Evolutionary conservation across 306 rosid species (phyloP).

Genomic region (Vicia villosa): DNA sequence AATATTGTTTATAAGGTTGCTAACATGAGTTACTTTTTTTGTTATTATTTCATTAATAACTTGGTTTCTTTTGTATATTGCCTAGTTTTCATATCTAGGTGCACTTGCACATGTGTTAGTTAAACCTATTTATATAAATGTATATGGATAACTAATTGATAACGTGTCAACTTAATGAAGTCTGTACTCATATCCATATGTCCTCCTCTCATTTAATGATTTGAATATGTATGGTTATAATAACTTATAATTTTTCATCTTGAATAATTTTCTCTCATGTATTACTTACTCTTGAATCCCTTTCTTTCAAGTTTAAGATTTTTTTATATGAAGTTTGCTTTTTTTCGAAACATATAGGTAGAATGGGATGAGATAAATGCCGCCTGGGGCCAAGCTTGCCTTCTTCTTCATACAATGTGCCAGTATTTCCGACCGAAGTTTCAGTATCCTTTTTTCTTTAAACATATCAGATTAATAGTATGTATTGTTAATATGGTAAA

Average conservation of each 20-base stretch:
- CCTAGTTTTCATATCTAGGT: constrained; percentile 3
- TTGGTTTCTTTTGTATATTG: constrained; percentile 4
- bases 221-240: background rate
- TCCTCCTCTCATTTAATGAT: constrained; percentile 30
- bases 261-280: constrained; percentile 5
- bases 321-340: constrained; percentile 33
- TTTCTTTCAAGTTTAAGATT: constrained; percentile 28
- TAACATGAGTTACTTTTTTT: constrained; percentile 26
- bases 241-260: constrained; percentile 23
- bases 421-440: constrained; percentile 89
- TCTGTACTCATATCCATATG: constrained; percentile 11
- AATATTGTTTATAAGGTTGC: constrained; percentile 4
- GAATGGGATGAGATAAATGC: constrained; percentile 99
- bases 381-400: constrained; percentile 99
- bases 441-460: constrained; percentile 59
- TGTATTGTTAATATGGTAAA: background rate
- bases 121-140: background rate
- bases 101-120: constrained; percentile 18
- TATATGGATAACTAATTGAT: constrained; percentile 9
- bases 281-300: background rate
- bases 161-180: constrained; percentile 2
- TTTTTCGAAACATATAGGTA: constrained; percentile 58
- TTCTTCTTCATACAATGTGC: constrained; percentile 98
- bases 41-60: background rate
- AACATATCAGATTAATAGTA: background rate